Evolutionary conservation across 2,329 filamentous ascomycete species (phyloP), one percentile per base, ranked within the genome.

Genomic region (Aspergillus quadrilineatus): DNA sequence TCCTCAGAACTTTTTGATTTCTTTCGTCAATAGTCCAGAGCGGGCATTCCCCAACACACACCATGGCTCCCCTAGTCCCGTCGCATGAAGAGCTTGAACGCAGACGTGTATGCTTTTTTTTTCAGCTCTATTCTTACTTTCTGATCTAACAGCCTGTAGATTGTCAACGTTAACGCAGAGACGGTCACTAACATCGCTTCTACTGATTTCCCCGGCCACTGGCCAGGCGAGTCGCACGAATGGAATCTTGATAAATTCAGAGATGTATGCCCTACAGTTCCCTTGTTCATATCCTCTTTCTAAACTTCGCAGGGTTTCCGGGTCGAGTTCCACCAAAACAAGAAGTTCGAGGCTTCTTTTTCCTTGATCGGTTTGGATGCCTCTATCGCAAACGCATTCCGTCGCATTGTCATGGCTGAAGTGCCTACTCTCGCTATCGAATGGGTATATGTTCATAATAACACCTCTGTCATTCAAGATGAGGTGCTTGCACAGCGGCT

Each of bases 381-480:
- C 68, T 88, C 91, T 53, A 86, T 99, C 71, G 91, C 94, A 69
- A 99, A 99, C 74, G 94, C 95, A 69, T 96, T 97, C 80, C 92
- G 94, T 59, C 91, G 94, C 67, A 97, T 97, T 67, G 83, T 97
- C 68, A 89, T 99, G 74, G 85, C 93, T 65, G 95, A 99, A 79
- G 89, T 99, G 52, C 92, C 93, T 15, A 94, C 92, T 2, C 83
- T 99, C 45, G 94, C 95, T 64, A 92, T 99, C 68, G 94, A 99
- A 80, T 88, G 86, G 61, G 90, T 96, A 71, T 99, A 89, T 77
- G 87, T 97, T 62, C 85, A 90, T 72, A 95, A 97, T 80, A 99
- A 99, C 80, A 97, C 93, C 50, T 96, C 91, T 4, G 92, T 99
- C 36, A 94, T 99, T 68, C 93, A 97, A 74, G 94, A 99, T 72